Base-by-base conservation (phyloP, 2,329 filamentous ascomycete genomes). In the Mycosphaerella sp. region DNA sequence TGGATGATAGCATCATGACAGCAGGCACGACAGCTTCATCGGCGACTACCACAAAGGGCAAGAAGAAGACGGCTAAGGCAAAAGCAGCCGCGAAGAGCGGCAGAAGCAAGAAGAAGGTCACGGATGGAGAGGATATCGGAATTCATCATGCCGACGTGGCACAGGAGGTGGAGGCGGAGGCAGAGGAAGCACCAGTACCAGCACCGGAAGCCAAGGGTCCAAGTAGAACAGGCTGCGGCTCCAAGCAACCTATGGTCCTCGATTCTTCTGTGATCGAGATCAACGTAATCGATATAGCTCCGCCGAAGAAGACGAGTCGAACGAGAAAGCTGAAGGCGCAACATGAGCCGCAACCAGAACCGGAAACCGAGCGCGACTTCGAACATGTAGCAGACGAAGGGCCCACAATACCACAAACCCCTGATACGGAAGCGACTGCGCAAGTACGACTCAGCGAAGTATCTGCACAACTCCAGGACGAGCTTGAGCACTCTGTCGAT, bases 1-100 rank as follows among this genome's bases (percentile, higher is more conserved):
- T 87, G 77, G 60, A 82, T 70, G 63, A 80, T 71, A 78, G 79
- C 73, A 59, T 79, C 70, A 63, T 81, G 66, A 71, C 70, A 6
- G 68, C 65, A 28, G 65, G 65, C 21, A 71, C 69, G 4, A 73
- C 71, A 0, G 79, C 64, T 18, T 68, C 67, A 1, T 55, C 60
- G 43, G 61, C 59, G 17, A 62, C 62, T n/a, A 55, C 59, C 5
- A 67, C 57, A 50, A 48, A 59, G 55, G 59, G 61, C 8, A 69
- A 67, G 56, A 68, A 64, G 55, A 66, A 64, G 48, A 54, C 54
- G 14, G 57, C 57, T 8, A 62, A 77, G 54, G 66, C 75, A 1
- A 82, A 79, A 63, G 59, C 60, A 3, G 39, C 60, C 32, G 53
- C 60, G 6, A 63, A 87, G 63, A 65, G 73, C 0, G 72, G 78